Conservation (phyloP, 1,284 basidiomycete species). For the Sparassis latifolia region DNA sequence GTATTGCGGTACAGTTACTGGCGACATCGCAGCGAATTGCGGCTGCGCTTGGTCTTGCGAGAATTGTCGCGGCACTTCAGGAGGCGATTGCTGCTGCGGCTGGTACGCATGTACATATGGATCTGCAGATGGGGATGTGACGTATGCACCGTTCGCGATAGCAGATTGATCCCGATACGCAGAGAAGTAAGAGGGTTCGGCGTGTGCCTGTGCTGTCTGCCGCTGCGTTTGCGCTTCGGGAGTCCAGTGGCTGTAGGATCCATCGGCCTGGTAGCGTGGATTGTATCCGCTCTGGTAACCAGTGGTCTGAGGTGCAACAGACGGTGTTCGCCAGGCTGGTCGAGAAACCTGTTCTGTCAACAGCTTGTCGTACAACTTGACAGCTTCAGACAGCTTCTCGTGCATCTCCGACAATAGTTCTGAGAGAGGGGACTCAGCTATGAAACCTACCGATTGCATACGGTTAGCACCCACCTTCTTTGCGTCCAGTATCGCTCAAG, state of each 20-base stretch:
- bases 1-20: slow-evolving; percentile 24
- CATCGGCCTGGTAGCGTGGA: slow-evolving; percentile 21
- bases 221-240: slow-evolving; percentile 16
- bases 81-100: slow-evolving; percentile 9
- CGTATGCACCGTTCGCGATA: slow-evolving; percentile 7
- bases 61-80: slow-evolving; percentile 4
- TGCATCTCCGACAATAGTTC: slow-evolving; percentile 91
- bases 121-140: slow-evolving; percentile 10
- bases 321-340: slow-evolving; percentile 52
- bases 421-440: slow-evolving; percentile 24
- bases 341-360: slow-evolving; percentile 79
- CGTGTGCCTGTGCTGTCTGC: slow-evolving; percentile 6
- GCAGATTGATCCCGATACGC: slow-evolving; percentile 4
- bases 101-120: slow-evolving; percentile 15
- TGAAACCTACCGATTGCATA: not conserved
- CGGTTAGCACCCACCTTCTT: slow-evolving; percentile 51
- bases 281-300: slow-evolving; percentile 20
- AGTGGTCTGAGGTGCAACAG: slow-evolving; percentile 19
- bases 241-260: slow-evolving; percentile 23
- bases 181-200: slow-evolving; percentile 13
- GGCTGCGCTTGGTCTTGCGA: slow-evolving; percentile 6
- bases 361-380: slow-evolving; percentile 84
- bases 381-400: slow-evolving; percentile 86
- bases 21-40: slow-evolving; percentile 13
- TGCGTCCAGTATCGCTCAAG: slow-evolving; percentile 80